phyloP scores from a whole-genome alignment of 805 yeast species.

The Hemisphaericaspora nanyangensis region DNA sequence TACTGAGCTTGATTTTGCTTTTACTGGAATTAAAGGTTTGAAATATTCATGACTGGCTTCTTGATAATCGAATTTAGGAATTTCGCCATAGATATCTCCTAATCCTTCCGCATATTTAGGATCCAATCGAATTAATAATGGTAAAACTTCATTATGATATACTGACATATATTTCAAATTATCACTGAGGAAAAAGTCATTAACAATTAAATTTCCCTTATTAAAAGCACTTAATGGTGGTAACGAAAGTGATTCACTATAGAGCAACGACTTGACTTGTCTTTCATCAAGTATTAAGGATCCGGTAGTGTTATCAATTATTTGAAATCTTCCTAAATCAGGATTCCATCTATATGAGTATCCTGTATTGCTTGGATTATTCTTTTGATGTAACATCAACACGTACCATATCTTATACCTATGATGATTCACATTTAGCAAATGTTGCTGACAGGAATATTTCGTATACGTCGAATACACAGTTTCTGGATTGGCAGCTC shows the following conservation, averaged over 20 bases:
- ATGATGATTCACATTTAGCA: constrained; percentile 32
- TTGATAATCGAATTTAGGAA: constrained; percentile 30
- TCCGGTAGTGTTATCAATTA: constrained; percentile 22
- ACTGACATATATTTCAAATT: constrained; percentile 32
- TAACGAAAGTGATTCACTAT: constrained; percentile 26
- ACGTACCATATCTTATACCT: constrained; percentile 33
- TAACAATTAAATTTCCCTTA: constrained; percentile 31
- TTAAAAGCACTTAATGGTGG: constrained; percentile 26
- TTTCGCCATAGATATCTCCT: constrained; percentile 24
- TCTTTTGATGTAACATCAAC: constrained; percentile 27
- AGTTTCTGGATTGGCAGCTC: constrained; percentile 37
- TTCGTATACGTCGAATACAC: constrained; percentile 39
- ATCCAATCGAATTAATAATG: constrained; percentile 25
- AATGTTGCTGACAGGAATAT: constrained; percentile 36
- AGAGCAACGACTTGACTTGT: constrained; percentile 27
- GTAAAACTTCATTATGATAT: constrained; percentile 35
- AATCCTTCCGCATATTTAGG: constrained; percentile 25
- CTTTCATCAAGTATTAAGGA: constrained; percentile 27
- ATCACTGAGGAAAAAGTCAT: constrained; percentile 34
- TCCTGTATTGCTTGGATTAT: constrained; percentile 14
- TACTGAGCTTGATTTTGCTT: constrained; percentile 10
- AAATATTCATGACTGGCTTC: constrained; percentile 24
- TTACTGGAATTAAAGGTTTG: constrained; percentile 21
- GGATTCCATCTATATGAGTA: constrained; percentile 36
- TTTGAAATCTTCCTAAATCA: constrained; percentile 29